Evolutionary conservation across 2,329 filamentous ascomycete species (phyloP), one percentile per base, ranked within the genome.

Genomic region (Trichophyton schoenleinii): DNA sequence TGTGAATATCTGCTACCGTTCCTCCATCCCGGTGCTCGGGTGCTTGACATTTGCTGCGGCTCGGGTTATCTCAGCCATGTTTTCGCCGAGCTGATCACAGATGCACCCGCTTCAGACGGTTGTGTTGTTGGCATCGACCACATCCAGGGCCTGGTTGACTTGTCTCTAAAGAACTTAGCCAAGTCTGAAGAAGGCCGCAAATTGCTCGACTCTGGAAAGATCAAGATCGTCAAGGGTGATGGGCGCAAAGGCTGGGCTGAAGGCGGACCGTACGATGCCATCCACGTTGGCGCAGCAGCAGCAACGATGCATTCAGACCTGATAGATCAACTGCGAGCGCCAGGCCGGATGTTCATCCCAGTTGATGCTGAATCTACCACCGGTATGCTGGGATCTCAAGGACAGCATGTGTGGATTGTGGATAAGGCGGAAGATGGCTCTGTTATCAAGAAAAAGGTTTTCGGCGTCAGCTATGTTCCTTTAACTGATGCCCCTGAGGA

Each of bases 241-340:
- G 88, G 87, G 1, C 74, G 88, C 3, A 79, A 82, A 64, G 87
- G 87, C 0, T 87, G 82, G 80, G 69, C 79, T 1, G 81, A 80
- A 74, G 61, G 75, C 68, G 68, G 82, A 76, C 64, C 84, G 0
- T 99, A 92, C 80, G 90, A 97, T 79, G 91, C 88, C 1, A 97
- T 99, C 63, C 94, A 97, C 71, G 94, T 97, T 2, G 94, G 94
- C 0, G 94, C 94, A 0, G 88, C 90, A 6, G 92, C 92, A 0
- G 81, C 77, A 25, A 81, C 84, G 69, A 75, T 95, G 60, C 91
- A 95, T 71, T 70, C 81, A 18, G 81, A 83, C 63, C 74, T 97
- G 66, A 75, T 95, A 53, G 81, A 85, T 34, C 94, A 97, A 77
- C 76, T 99, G 66, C 84, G 84, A 65, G 77, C 81, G 2, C 92